These are phyloP conservation scores for Trypethelium eluteriae DNA, from an alignment of 495 filamentous ascomycete species.

Conservation along the genomic window DNA sequence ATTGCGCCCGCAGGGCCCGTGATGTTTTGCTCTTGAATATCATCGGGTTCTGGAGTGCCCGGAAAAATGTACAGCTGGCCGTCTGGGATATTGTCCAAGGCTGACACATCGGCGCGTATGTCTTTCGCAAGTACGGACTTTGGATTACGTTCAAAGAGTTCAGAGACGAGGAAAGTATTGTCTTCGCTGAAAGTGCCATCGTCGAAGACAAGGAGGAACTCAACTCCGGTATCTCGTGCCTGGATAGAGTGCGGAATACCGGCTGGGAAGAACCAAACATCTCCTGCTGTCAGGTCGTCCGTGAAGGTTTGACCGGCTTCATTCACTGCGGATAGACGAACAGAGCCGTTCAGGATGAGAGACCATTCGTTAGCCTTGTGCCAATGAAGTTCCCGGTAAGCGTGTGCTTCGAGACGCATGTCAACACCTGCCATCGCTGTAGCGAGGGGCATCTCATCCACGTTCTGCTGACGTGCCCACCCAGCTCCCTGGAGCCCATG, in stretches of 20 bases:
- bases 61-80: constrained; percentile 63
- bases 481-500: constrained; percentile 52
- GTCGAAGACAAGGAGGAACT: constrained; percentile 66
- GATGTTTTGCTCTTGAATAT: constrained; percentile 56
- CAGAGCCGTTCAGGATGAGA: constrained; percentile 56
- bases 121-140: constrained; percentile 58
- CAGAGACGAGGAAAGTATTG: constrained; percentile 59
- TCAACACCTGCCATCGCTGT: constrained; percentile 68
- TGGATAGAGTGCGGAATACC: constrained; percentile 64
- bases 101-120: constrained; percentile 46
- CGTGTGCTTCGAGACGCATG: constrained; percentile 62
- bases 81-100: constrained; percentile 51
- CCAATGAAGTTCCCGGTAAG: constrained; percentile 68
- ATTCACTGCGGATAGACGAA: constrained; percentile 53
- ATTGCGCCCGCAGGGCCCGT: constrained; percentile 53
- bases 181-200: constrained; percentile 62
- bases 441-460: constrained; percentile 54
- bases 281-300: constrained; percentile 58
- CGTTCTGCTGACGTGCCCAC: constrained; percentile 64
- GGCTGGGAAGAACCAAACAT: constrained; percentile 65
- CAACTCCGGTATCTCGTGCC: constrained; percentile 54
- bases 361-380: constrained; percentile 64
- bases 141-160: constrained; percentile 56
- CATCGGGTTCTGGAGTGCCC: constrained; percentile 51
- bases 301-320: constrained; percentile 56